Evolutionary conservation across 495 filamentous ascomycete species (phyloP).

Genomic region (Pseudevernia furfuracea): DNA sequence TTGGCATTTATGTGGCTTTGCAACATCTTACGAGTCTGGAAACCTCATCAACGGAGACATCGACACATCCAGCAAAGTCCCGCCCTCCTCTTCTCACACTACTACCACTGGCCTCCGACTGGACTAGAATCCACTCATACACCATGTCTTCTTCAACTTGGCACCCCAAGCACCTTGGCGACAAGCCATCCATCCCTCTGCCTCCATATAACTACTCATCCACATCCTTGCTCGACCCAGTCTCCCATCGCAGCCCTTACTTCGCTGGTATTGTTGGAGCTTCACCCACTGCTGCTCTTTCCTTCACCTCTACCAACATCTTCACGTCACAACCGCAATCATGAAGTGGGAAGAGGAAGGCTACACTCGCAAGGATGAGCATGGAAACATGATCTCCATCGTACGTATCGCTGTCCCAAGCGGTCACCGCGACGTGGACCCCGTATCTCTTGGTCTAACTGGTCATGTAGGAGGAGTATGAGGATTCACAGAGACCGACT

Average conservation of each 20-base stretch:
- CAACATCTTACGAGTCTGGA: no score
- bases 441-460: background rate
- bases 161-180: background rate
- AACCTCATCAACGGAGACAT: background rate
- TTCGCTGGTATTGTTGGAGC: background rate
- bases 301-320: background rate
- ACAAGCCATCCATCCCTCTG: background rate
- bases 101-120: background rate
- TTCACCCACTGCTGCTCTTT: background rate
- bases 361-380: constrained; percentile 16
- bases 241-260: background rate
- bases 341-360: constrained; percentile 20
- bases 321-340: background rate
- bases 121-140: background rate
- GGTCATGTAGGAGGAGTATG: constrained; percentile 14
- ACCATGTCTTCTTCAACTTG: background rate
- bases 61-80: background rate
- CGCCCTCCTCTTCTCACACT: no score
- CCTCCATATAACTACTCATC: background rate
- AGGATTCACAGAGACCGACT: constrained; percentile 1
- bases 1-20: background rate
- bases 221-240: background rate
- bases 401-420: background rate
- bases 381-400: constrained; percentile 13
- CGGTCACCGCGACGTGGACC: no score